Evolutionary conservation across 2,329 filamentous ascomycete genomes (phyloP), one percentile per base, ranked within the genome.

Genomic region (Cladophialophora bantiana): DNA sequence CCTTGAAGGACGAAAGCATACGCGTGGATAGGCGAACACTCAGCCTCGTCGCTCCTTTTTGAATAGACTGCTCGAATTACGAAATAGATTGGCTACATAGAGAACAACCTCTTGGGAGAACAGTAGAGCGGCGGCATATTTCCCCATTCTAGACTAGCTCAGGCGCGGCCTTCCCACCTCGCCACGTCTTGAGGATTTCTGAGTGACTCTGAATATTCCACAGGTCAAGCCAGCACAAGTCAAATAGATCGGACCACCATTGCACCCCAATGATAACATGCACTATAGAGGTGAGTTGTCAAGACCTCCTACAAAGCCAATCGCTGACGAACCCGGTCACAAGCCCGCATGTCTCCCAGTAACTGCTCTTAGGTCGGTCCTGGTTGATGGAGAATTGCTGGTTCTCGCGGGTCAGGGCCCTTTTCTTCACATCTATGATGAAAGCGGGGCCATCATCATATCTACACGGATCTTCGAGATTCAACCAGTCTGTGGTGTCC

Each of bases 401-500:
- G 65, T 82, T 38, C 58, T 83, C 12, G 74, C 77, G 64, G 80
- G 79, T 2, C 77, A 79, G 72, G 81, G 80, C 0, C 75, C 76
- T 26, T 77, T 75, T 65, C 68, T 77, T 9, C 73, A 77, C 57
- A 55, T 77, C 31, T 75, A 72, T 62, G 68, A 74, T n/a, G 78
- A 79, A 65, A 73, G 76, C 60, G 74, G 77, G 58, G 79, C 77
- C 61, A 76, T 77, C 7, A 78, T 79, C 66, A 67, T 77, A 53
- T 61, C 72, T 32, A 64, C 68, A 52, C 70, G 73, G 45, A 40
- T 74, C 18, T 69, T 73, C 35, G 62, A 68, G 9, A n/a, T n/a
- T 20, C 70, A 72, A 57, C 59, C 59, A 32, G 59, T 67, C 42
- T 68, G 62, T 63, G 62, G 56, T 57, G 72, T 67, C 60, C 67